A percentile compares a stretch with the other conserved stretches of the same genome.
These are phyloP conservation scores for Phaeotremella skinneri DNA, from an alignment of 768 basidiomycete species.

Conservation along the genomic window DNA sequence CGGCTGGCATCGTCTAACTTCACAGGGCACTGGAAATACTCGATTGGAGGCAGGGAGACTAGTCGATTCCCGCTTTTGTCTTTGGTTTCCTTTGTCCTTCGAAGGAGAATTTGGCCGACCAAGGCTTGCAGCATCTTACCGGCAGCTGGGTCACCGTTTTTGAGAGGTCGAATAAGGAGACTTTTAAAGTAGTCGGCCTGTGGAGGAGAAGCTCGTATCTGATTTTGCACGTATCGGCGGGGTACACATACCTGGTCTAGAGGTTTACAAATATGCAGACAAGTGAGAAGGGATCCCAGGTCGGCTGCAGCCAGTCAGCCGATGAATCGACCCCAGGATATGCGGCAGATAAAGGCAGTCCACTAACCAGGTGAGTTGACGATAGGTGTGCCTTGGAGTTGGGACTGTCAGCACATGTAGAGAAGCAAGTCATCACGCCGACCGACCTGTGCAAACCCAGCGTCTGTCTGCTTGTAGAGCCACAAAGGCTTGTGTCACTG, in stretches of 20 bases:
- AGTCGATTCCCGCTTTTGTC: slow-evolving; percentile 70
- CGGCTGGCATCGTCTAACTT: slow-evolving; percentile 39
- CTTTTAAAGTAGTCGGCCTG: slow-evolving; percentile 71
- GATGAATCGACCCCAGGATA: slow-evolving; percentile 65
- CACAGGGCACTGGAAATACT: slow-evolving; percentile 58
- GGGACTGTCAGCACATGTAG: slow-evolving; percentile 33
- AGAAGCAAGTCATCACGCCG: neutral
- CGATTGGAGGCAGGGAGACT: slow-evolving; percentile 75
- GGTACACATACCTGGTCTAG: slow-evolving; percentile 61
- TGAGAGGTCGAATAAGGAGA: slow-evolving; percentile 72
- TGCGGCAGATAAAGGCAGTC: slow-evolving; percentile 2
- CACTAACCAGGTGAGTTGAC: slow-evolving; percentile 56
- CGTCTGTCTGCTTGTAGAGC: slow-evolving; percentile 35
- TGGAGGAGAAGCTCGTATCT: neutral
- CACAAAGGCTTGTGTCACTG: slow-evolving; percentile 33
- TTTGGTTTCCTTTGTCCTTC: slow-evolving; percentile 66
- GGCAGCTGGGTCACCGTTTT: slow-evolving; percentile 65
- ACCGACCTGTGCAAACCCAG: slow-evolving; percentile 51
- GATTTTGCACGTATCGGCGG: neutral
- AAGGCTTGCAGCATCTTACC: slow-evolving; percentile 61
- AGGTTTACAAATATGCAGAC: slow-evolving; percentile 79
- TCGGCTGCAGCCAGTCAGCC: no score
- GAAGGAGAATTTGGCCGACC: slow-evolving; percentile 15
- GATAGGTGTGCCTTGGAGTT: slow-evolving; percentile 80
- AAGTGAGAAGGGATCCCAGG: slow-evolving; percentile 78